phyloP scores from a whole-genome alignment of 495 filamentous ascomycete species.

The Aspergillus nidulans region DNA sequence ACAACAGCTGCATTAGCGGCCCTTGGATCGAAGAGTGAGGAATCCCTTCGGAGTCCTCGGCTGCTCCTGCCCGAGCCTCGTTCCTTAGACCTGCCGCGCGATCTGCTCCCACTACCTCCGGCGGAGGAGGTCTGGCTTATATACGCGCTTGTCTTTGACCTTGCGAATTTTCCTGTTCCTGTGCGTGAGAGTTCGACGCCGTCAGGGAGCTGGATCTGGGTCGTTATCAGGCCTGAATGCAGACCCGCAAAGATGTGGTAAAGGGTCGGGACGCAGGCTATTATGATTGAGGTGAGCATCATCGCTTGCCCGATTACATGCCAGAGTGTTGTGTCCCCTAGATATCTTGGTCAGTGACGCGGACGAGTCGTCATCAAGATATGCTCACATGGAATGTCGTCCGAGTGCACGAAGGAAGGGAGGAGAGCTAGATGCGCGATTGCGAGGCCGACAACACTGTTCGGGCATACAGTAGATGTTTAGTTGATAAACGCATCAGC shows the following conservation, averaged over 20 bases:
- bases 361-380: background rate
- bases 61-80: background rate
- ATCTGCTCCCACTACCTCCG: background rate
- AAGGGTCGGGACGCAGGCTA: conserved; percentile 33
- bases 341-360: background rate
- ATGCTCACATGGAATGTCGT: conserved; percentile 21
- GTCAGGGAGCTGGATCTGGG: conserved; percentile 17
- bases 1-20: background rate
- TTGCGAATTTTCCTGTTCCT: background rate
- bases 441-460: conserved; percentile 19
- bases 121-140: conserved; percentile 9
- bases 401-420: conserved; percentile 19
- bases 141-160: conserved; percentile 9
- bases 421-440: conserved; percentile 20
- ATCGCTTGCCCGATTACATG: conserved; percentile 20
- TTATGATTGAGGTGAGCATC: conserved; percentile 26
- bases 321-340: conserved; percentile 18
- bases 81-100: background rate
- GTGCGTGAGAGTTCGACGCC: conserved; percentile 18
- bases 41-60: background rate
- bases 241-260: conserved; percentile 35
- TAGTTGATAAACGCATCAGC: background rate
- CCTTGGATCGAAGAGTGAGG: background rate
- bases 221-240: conserved; percentile 31
- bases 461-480: background rate